Evolutionary conservation across 1,284 basidiomycete species (phyloP), one percentile per base, ranked within the genome.

Genomic region (Xerocomus amazonicus): DNA sequence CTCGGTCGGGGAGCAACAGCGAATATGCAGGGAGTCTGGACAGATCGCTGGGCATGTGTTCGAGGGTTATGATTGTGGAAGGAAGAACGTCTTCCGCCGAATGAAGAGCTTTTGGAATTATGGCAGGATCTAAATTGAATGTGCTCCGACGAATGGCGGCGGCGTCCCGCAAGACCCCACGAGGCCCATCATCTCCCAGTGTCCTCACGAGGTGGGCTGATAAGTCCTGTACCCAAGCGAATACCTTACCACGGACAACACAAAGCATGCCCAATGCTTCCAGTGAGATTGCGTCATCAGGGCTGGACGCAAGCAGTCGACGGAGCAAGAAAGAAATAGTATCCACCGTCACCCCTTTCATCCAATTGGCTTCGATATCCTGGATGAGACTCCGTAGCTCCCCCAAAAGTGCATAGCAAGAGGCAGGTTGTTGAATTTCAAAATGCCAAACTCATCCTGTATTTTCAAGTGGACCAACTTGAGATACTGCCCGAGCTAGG

Each of bases 111-210:
- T 19, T 7, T 6, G 5, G 1, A 0, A 63, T n/a, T 33, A 63
- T 51, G 1, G 44, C 14, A 1, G 45, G 14, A 39, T 69, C 69
- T 4, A 72, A 68, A 46, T 72, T 68, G 35, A 66, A 78, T 0
- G 74, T 78, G 3, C 63, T 56, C 14, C 70, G 62, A 55, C 77
- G 79, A 23, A 66, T 69, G 1, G 63, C 62, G 0, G 71, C 73
- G 31, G 66, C 62, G 33, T 70, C 65, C 40, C 66, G 68, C 19
- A 73, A 47, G 3, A 61, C 60, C 4, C 42, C 44, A 45, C 59
- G 65, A 14, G 67, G 37, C 3, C 63, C 59, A 6, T 53, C 35
- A 8, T 68, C 67, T 6, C 58, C 59, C 0, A 42, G 29, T 2
- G 52, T 50, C 3, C 42, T 43, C 6, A 62, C 53, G 3, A 70